These are phyloP conservation scores for Apiotrichum sp. DNA, from an alignment of 1,284 basidiomycete genomes.

Conservation along the genomic window DNA sequence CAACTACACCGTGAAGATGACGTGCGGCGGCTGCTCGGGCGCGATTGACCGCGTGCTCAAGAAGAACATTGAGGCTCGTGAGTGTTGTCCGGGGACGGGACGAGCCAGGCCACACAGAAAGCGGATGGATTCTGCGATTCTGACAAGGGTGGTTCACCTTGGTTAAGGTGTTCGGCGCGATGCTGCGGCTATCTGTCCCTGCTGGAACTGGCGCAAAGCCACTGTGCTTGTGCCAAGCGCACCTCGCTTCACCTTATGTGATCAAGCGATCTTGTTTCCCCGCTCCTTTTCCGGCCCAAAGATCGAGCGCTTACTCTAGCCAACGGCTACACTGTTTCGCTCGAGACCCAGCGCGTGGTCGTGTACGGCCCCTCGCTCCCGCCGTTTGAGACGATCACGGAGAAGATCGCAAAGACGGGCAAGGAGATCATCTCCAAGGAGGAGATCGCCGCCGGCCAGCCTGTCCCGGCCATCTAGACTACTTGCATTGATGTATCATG, in stretches of 20 bases:
- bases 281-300: not conserved
- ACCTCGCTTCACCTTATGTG: not conserved
- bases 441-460: constrained; percentile 13
- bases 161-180: too few species aligned
- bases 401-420: constrained; percentile 46
- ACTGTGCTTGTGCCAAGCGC: too few species aligned
- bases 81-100: constrained; percentile 14
- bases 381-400: constrained; percentile 36
- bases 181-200: too few species aligned
- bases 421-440: constrained; percentile 37
- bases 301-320: constrained; percentile 17
- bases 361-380: constrained; percentile 44
- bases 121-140: too few species aligned
- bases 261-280: too few species aligned
- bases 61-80: constrained; percentile 43
- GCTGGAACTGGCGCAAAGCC: too few species aligned
- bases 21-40: constrained; percentile 45
- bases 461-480: constrained; percentile 6
- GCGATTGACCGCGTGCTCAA: constrained; percentile 44
- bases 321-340: constrained; percentile 41
- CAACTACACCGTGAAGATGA: constrained; percentile 46
- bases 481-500: too few species aligned
- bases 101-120: too few species aligned
- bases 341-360: constrained; percentile 37
- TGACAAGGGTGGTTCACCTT: too few species aligned